Evolutionary conservation across 1,284 basidiomycete genomes (phyloP), one percentile per base, ranked within the genome.

Genomic region (Mycena sp.): DNA sequence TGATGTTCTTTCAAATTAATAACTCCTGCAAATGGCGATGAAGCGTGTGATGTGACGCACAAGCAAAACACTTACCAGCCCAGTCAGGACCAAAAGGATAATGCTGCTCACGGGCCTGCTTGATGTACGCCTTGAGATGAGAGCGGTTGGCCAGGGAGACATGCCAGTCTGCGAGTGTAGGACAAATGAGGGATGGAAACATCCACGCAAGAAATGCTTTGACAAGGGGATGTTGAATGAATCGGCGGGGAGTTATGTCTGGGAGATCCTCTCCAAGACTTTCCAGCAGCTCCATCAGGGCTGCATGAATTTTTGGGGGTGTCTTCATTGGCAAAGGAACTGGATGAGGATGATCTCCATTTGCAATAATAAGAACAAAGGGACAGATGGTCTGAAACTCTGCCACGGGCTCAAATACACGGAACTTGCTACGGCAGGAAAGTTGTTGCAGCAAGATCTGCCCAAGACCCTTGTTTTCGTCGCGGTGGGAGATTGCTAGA

Each of bases 11-110:
- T 35, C 32, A 35, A 14, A 35, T 35, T 7, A 9, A 35, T 35
- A 7, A 35, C 14, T 9, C 32, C 32, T 35, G 32, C 32, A 35
- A 35, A 35, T 35, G 32, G 7, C 14, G 14, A 9, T 35, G 14
- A 14, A 9, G 14, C 9, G 9, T 35, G 32, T 9, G 14, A 35
- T 9, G 7, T 9, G 7, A 9, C 14, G 14, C 14, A 35, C 32
- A 35, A 35, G 32, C 7, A 37, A 37, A 14, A 5, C 6, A 26
- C 45, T 30, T 5, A 58, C 56, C 56, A 12, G 14, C 19, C 56
- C 56, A 58, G 17, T 25, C 56, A 10, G 56, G 49, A 2, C 56
- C 48, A 25, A 41, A 51, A 4, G 58, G 58, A 46, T 29, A 59
- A 23, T 45, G 38, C 6, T 4, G 1, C 10, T 59, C 30, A 1